Conservation (phyloP, 2,329 filamentous ascomycete genomes). For the Calonectria pseudoturangicola region DNA sequence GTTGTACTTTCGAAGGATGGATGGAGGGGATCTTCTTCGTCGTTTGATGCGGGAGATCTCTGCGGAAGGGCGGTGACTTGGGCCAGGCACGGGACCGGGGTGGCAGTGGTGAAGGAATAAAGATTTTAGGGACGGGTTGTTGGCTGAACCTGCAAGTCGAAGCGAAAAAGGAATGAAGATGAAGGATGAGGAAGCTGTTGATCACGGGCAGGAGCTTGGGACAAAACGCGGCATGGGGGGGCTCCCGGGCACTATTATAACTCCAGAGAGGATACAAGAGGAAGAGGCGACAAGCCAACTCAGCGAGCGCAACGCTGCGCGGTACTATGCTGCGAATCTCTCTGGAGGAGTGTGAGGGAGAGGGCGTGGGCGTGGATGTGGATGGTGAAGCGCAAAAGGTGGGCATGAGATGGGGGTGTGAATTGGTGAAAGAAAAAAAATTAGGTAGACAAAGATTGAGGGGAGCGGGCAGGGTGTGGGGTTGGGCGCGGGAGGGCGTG, state of each 20-base stretch:
- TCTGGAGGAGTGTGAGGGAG: constrained; percentile 14
- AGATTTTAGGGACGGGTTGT: constrained; percentile 37
- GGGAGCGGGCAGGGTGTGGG: constrained; percentile 17
- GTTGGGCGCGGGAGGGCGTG: constrained; percentile 28
- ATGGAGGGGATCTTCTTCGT: constrained; percentile 46
- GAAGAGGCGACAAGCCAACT: constrained; percentile 46
- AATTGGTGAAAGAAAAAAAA: constrained; percentile 18
- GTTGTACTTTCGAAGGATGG: constrained; percentile 31
- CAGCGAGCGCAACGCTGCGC: constrained; percentile 42
- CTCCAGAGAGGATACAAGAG: constrained; percentile 39
- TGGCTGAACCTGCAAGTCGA: constrained; percentile 40
- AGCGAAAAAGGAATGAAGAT: constrained; percentile 35
- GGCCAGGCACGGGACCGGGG: constrained; percentile 50
- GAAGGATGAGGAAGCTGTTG: constrained; percentile 44
- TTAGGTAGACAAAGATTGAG: neutral
- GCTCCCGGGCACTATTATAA: constrained; percentile 44
- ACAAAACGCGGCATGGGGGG: constrained; percentile 44
- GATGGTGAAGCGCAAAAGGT: constrained; percentile 9
- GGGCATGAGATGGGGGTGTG: constrained; percentile 31
- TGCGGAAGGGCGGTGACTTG: constrained; percentile 49
- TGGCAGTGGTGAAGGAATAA: constrained; percentile 41
- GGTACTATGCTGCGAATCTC: constrained; percentile 30
- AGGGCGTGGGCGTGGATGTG: constrained; percentile 39
- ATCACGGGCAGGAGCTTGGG: constrained; percentile 56
- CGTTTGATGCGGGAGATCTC: constrained; percentile 55